Evolutionary conservation across 768 basidiomycete species (phyloP).

Genomic region (Tylopilus rubrobrunneus): DNA sequence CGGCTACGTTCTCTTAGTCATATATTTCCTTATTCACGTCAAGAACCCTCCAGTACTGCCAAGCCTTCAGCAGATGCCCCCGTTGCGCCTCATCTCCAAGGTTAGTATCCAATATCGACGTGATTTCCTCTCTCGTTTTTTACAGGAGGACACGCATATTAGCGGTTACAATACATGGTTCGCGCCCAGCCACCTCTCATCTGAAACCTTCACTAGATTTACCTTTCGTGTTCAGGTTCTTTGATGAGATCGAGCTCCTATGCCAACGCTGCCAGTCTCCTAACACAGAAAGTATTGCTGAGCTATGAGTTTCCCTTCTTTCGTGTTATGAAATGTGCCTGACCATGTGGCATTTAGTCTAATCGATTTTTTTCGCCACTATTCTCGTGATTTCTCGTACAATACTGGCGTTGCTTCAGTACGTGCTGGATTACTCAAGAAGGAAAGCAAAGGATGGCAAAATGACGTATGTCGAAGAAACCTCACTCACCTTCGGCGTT

Average conservation of each 20-base stretch:
- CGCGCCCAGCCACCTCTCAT: constrained; percentile 14
- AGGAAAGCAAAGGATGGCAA: constrained; percentile 93
- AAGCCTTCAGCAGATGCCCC: constrained; percentile 93
- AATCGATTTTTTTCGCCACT: constrained; percentile 98
- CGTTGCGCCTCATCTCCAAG: constrained; percentile 79
- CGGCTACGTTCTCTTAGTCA: constrained; percentile 95
- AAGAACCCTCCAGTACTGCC: constrained; percentile 96
- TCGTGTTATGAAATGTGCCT: neutral
- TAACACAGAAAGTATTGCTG: constrained; percentile 89
- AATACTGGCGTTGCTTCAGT: constrained; percentile 91
- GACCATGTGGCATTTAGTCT: constrained; percentile 48
- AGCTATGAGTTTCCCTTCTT: constrained; percentile 57
- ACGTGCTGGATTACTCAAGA: constrained; percentile 81
- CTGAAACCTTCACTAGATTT: constrained; percentile 5
- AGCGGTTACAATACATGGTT: constrained; percentile 81
- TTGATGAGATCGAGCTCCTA: constrained; percentile 93
- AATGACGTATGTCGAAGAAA: constrained; percentile 63
- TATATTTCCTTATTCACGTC: constrained; percentile 97
- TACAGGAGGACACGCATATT: constrained; percentile 75
- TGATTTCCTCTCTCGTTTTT: constrained; percentile 10
- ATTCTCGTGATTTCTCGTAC: constrained; percentile 89
- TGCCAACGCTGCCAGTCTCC: constrained; percentile 92
- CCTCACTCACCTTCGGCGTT: neutral
- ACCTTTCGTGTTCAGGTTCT: constrained; percentile 61
- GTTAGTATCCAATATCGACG: constrained; percentile 35